Evolutionary conservation across 768 basidiomycete species (phyloP), one percentile per base, ranked within the genome.

Genomic region (Pleurotus tuber-regium): DNA sequence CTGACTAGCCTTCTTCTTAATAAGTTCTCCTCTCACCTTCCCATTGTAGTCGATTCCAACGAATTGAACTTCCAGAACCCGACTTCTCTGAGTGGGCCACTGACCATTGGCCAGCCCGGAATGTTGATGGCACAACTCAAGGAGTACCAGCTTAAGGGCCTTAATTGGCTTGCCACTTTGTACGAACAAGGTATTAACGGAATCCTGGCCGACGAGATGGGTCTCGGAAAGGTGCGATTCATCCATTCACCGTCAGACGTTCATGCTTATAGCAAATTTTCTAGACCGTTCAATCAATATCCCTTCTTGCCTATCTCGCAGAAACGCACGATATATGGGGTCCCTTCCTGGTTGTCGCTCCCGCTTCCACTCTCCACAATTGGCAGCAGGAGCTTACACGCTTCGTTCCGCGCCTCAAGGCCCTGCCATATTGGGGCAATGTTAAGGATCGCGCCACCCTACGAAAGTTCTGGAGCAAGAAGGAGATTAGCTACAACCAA

Each of bases 171-270:
- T 21, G 97, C 87, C 14, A 97, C 95, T 12, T 74, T 99, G 18
- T 99, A 98, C 62, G 97, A 98, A 65, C 96, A 98, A 68, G 97
- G 97, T 39, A 98, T 98, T 78, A 99, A 99, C 63, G 97, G 97
- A 42, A 99, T 99, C 61, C 79, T 99, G 18, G 97, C 97, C 2
- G 97, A 99, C 64, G 97, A 99, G 71, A 98, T 98, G 96, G 94
- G 94, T 70, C 81, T 92, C 8, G 89, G 89, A 57, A 92, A 92
- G 79, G 89, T 84, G 46, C 31, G 5, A 26, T 36, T 39, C 6
- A 14, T 21, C n/a, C 42, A 52, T 19, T 57, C 43, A 47, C 19
- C 6, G 21, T 33, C 9, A 8, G 10, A 29, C 26, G 35, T 47
- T 33, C 5, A 14, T 33, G 21, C 6, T 23, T 23, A 33, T n/a